Evolutionary conservation across 192 early-diverging fungal genomes (phyloP), one percentile per base, ranked within the genome.

Genomic region (Rhizoclosmatium globosum): DNA sequence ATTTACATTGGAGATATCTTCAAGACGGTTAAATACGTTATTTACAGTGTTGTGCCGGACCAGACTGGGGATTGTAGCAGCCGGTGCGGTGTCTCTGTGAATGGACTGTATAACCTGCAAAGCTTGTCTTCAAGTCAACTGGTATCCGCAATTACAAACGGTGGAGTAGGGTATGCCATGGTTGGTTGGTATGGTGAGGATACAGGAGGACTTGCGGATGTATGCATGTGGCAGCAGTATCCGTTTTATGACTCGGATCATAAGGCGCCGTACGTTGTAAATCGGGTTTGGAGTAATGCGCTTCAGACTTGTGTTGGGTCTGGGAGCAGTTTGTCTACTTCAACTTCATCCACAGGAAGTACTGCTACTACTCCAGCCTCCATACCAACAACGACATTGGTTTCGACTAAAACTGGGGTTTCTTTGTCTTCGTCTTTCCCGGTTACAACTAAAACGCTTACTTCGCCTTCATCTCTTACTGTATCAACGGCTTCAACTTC

Each of bases 11-110:
- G 50, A 0, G 17, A 17, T 53, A 13, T 53, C 17, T 53, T 13
- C 50, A 7, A 7, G 9, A 72, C 31, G 39, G 7, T 4, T 11
- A n/a, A 42, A 21, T 76, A 76, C 61, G 11, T 76, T 19, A 82
- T 43, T 45, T 83, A 81, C 69, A 75, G 78, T 42, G 72, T 83
- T 23, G 75, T 83, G 15, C 82, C 82, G 15, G 82, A 83, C 48
- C 78, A 81, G 47, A 45, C 60, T 21, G 78, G 72, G 0, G 19
- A 38, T 41, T 83, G 82, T 58, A 19, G 46, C 11, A 42, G 42
- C 62, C 44, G 72, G 15, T 81, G 82, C 57, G 79, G 79, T n/a
- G 50, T 19, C 3, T 47, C 58, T 44, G 21, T 69, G 3, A 70
- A 31, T 31, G 39, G 66, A 17, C 58, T 81, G 31, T 68, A 74